Evolutionary conservation across 345 rosid species (phyloP), one percentile per base, ranked within the genome.

Genomic region (Punica granatum): DNA sequence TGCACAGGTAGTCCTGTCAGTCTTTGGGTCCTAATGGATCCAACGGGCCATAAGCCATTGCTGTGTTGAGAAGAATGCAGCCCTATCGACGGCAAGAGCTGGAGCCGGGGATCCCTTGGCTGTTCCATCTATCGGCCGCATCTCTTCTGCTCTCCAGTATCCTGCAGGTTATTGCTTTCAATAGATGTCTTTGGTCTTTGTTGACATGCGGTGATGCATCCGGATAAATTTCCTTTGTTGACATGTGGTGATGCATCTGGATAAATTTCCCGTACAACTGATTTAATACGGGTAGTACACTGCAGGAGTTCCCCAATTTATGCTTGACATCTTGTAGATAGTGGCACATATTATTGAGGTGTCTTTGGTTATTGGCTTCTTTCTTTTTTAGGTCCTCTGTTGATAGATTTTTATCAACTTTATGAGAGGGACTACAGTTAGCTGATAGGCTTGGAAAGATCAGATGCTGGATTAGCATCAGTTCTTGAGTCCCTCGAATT

Each of bases 21-120:
- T 84, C 92, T 73, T 73, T 90, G 81, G 98, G 93, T 74, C 80
- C 92, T 72, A 88, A 72, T 78, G 99, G 96, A 74, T 90, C 96
- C 37, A 85, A 90, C 0, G 98, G 98, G 75, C 85, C 89, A 70
- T 94, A 95, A 79, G 90, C 94, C 72, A 76, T 86, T 82, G 89
- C 92, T 67, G 84, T 83, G 96, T 96, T 10, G 99, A 95, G 78
- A 95, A 84, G 80, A 95, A 79, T 83, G 98, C 98, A 78, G 86
- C 94, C 75, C 43, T 95, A 69, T 74, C 88, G 84, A 95, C 97
- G 32, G 96, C 98, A 72, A 88, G 98, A 84, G 99, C 98, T 73
- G 99, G 99, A 77, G 88, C 97, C 69, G 81, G 96, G 76, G 99
- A 92, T 83, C 98, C 99, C 67, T 95, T 98, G 54, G 98, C 98